These are phyloP conservation scores for Camellia oleifera DNA, from an alignment of 179 eudicot genomes.

Conservation along the genomic window DNA sequence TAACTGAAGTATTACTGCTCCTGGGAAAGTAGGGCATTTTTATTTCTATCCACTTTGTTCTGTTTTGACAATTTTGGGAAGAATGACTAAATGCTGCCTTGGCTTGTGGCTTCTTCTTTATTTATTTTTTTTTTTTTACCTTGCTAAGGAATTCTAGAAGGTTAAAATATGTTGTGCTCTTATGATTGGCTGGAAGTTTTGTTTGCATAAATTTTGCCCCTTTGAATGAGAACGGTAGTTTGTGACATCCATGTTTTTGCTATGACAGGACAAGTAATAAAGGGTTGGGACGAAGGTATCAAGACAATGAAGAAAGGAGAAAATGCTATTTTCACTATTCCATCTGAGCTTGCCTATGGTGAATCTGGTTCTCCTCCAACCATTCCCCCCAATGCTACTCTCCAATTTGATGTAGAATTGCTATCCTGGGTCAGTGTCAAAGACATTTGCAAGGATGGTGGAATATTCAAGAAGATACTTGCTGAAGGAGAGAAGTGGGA, in stretches of 20 bases:
- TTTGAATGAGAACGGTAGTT: not conserved
- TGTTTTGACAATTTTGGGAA: not conserved
- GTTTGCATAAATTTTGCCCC: not conserved
- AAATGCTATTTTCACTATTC: conserved; percentile 88
- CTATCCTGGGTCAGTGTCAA: conserved; percentile 85
- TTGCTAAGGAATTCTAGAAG: not conserved
- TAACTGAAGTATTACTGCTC: too few relatives aligned
- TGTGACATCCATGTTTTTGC: not conserved
- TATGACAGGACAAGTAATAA: conserved; percentile 80
- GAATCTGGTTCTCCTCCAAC: conserved; percentile 81
- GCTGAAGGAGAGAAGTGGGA: conserved; percentile 93
- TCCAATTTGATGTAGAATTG: conserved; percentile 84
- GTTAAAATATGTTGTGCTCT: not conserved
- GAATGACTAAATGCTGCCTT: not conserved
- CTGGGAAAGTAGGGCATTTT: too few relatives aligned
- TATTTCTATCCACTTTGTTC: not conserved
- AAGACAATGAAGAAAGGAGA: conserved; percentile 96
- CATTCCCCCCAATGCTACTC: conserved; percentile 79
- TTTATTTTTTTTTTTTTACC: too few relatives aligned
- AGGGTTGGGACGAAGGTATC: conserved; percentile 93
- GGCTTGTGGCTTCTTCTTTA: not conserved
- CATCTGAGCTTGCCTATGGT: conserved; percentile 82
- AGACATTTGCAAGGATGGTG: conserved; percentile 95
- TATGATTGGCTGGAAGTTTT: not conserved
- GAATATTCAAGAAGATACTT: conserved; percentile 72